Base-by-base conservation (phyloP, 1,139 yeast species). In the Blastobotrys elegans region DNA sequence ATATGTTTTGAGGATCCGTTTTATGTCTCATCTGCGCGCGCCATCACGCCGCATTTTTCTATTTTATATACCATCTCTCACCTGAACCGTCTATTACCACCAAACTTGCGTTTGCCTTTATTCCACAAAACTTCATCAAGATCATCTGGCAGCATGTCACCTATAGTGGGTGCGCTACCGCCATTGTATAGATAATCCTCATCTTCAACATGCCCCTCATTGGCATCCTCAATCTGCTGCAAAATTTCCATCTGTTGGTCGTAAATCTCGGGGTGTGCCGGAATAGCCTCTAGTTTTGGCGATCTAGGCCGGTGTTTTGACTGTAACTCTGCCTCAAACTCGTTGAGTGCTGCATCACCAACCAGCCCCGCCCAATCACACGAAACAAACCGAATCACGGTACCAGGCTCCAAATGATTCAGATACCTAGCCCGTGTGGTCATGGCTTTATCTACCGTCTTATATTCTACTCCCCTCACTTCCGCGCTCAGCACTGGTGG, bases 361-460 rank as follows among this genome's bases (percentile, higher is more conserved):
- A 46, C 37, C 5, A 41, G 16, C 8, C 30, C 46, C 2, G 30
- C 35, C 53, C 53, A 50, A 36, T 51, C 54, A 37, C 53, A 48
- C 16, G 50, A 50, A 4, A 52, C 14, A 20, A 50, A 21, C 38
- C 51, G 31, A 22, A 52, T 37, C 24, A 39, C 31, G 4, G 52
- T 43, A 3, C 53, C 53, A 1, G 38, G 30, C 4, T 50, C 47
- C 24, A 52, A 38, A 24, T 49, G 38, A 31, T 50, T 50, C 24
- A 52, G 40, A 36, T 51, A 52, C 13, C 54, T 40, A n/a, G 36
- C 43, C 14, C 48, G 38, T 13, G 30, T 41, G 32, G 33, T 34
- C 22, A 52, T 29, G 21, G 27, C 14, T 2, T 34, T 20, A 27
- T 43, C 49, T n/a, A 51, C 30, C 8, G 26, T 31, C 5, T 27